phyloP scores from a whole-genome alignment of 192 early-diverging fungal species.

The Dimargaris cristalligena region DNA sequence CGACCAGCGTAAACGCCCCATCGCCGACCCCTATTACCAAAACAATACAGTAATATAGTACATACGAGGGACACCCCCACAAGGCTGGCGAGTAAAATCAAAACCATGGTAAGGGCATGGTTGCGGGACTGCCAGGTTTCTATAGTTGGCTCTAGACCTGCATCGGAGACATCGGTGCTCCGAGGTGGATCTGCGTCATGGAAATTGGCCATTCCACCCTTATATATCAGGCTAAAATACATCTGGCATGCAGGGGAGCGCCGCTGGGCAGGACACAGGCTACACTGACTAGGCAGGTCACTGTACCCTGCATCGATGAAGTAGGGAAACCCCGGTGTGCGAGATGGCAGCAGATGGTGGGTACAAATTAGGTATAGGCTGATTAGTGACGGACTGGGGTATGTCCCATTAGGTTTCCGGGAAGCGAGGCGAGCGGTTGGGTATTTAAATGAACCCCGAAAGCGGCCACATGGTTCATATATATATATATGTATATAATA shows the following conservation, averaged over 20 bases:
- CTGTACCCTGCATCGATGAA: neutral
- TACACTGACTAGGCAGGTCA: constrained; percentile 13
- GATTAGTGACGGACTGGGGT: too few relatives aligned
- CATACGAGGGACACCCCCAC: neutral
- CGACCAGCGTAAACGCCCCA: too few relatives aligned
- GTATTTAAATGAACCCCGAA: too few relatives aligned
- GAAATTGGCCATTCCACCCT: neutral
- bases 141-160: neutral
- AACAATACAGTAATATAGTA: too few relatives aligned
- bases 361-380: too few relatives aligned
- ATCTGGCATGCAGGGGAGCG: neutral
- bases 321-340: neutral
- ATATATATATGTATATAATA: neutral
- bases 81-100: neutral
- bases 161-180: neutral
- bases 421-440: neutral
- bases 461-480: neutral
- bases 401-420: neutral
- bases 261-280: neutral
- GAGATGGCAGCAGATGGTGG: neutral
- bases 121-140: neutral
- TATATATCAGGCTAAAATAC: neutral
- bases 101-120: neutral
- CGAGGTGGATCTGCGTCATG: neutral
- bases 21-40: too few relatives aligned